Evolutionary conservation across 164 flowering plant genomes (phyloP), one percentile per base, ranked within the genome.

Genomic region (Brasenia schreberi): DNA sequence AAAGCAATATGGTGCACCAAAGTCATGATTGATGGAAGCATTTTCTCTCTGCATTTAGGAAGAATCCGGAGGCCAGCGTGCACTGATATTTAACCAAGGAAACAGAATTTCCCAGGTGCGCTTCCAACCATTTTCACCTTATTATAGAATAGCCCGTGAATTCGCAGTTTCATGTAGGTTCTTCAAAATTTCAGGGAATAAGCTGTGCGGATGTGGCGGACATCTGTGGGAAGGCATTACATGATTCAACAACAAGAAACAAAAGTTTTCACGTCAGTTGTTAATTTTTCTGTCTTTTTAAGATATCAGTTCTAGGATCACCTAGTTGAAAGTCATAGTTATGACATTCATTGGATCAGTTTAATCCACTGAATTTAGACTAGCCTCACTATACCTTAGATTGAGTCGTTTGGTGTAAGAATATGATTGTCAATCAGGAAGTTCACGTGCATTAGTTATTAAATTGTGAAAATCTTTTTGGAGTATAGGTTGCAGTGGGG

Each of bases 181-280:
- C 53, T 12, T 44, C 56, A 59, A n/a, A 70, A 23, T 23, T 79
- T 70, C 62, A 90, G 98, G 96, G 97, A 23, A 93, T 93, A 66
- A 90, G 98, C 77, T 93, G 98, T 73, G 97, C 96, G 0, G 98
- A 93, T 78, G 98, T 93, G 70, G 98, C 98, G 65, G 98, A 93
- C 71, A 93, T 93, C 43, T 93, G 98, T 71, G 98, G 90, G 67
- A 90, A 93, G 80, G 92, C 98, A 73, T 70, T 93, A 82, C 98
- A 93, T 73, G 98, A 93, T 79, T 83, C 98, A 66, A 89, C 96
- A 6, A 96, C 97, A 68, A 84, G 98, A 78, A 93, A 93, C 81
- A 93, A 90, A 78, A 90, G 98, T 75, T 90, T 93, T 75, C 97
- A 93, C 74, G 97, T 90, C 76, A 59, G 96, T 83, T 42, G n/a